These are phyloP conservation scores for Rhodotorula taiwanensis DNA, from an alignment of 768 basidiomycete species.

Conservation along the genomic window DNA sequence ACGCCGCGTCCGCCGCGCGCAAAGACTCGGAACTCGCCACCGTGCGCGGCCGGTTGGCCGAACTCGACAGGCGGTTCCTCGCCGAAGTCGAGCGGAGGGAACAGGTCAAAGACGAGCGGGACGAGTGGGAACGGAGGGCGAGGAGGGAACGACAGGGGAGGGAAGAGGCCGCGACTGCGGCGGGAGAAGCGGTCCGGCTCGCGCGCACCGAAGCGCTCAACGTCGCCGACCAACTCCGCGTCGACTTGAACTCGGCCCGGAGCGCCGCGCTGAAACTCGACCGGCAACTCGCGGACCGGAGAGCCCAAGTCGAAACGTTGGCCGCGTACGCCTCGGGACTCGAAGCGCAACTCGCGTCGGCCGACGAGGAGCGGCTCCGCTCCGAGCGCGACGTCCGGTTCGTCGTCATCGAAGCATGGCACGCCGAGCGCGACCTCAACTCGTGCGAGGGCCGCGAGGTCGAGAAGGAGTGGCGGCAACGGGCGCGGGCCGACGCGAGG, in stretches of 20 bases:
- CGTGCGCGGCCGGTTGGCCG: neutral
- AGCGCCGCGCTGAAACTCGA: neutral
- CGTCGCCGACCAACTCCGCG: neutral
- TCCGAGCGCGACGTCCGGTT: neutral
- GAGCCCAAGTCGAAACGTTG: slow-evolving; percentile 13
- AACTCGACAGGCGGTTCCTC: neutral
- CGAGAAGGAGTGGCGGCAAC: slow-evolving; percentile 36
- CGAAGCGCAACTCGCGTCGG: neutral
- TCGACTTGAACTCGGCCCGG: neutral
- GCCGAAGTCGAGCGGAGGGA: neutral
- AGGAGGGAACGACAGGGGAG: neutral
- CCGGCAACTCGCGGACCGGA: slow-evolving; percentile 18
- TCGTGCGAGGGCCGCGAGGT: neutral
- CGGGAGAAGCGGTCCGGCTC: neutral
- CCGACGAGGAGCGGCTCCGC: neutral
- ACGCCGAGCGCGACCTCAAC: slow-evolving; percentile 2
- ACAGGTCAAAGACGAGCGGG: neutral
- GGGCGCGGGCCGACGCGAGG: slow-evolving; percentile 25
- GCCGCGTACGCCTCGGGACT: slow-evolving; percentile 14
- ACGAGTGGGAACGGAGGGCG: neutral
- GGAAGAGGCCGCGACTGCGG: neutral
- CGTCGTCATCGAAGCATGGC: neutral
- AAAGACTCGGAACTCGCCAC: slow-evolving; percentile 22
- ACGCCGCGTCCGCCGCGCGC: slow-evolving; percentile 17
- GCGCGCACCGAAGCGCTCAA: neutral